These are phyloP conservation scores for Trypanosomatidae sp. DNA, from an alignment of 208 protist genomes.

Conservation along the genomic window DNA sequence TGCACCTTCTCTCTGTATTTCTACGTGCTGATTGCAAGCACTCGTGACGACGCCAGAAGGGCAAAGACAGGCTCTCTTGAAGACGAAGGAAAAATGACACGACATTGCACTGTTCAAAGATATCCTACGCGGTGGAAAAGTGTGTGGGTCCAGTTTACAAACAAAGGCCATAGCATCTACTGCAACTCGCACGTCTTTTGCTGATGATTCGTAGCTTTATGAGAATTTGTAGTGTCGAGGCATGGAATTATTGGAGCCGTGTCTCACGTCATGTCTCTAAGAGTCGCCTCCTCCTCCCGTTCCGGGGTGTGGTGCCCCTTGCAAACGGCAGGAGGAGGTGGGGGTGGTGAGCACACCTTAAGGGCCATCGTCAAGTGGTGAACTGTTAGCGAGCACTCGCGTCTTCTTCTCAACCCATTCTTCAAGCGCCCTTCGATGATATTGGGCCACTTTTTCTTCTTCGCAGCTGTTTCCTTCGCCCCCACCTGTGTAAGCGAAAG, in stretches of 20 bases:
- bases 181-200: not conserved
- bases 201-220: not conserved
- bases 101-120: not conserved
- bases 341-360: too few relatives aligned
- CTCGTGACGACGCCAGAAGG: not conserved
- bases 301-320: not conserved
- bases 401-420: not conserved
- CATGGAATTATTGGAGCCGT: not conserved
- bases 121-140: not conserved
- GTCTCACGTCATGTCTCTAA: not conserved
- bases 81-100: not conserved
- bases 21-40: not conserved
- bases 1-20: not conserved
- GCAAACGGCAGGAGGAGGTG: not conserved
- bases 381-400: not conserved
- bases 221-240: not conserved
- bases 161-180: not conserved
- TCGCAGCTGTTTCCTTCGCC: not conserved
- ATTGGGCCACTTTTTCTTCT: not conserved
- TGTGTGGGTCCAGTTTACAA: not conserved
- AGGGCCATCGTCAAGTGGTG: not conserved
- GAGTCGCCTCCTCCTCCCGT: not conserved
- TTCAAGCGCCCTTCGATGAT: not conserved
- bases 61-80: not conserved
- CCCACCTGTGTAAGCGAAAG: not conserved